phyloP scores from a whole-genome alignment of 495 filamentous ascomycete genomes.

The Copromyces sp. region DNA sequence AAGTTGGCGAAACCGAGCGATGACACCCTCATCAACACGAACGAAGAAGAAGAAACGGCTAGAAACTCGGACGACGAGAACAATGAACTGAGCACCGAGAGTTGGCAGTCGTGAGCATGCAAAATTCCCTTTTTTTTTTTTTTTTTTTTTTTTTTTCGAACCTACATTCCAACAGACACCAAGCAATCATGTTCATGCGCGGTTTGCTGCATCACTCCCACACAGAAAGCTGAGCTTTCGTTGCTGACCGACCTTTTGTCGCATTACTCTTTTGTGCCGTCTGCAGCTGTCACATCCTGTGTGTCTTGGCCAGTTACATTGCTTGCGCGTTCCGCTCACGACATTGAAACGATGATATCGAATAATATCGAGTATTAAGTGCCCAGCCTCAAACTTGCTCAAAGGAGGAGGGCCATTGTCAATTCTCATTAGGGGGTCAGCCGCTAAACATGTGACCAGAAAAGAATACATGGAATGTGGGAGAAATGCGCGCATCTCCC shows the following conservation, averaged over 20 bases:
- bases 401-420: neutral
- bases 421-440: neutral
- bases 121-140: neutral
- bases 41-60: slow-evolving; percentile 5
- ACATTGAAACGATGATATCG: neutral
- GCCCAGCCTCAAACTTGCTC: neutral
- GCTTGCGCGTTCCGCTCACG: neutral
- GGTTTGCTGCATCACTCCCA: neutral
- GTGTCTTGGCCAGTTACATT: neutral
- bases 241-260: neutral
- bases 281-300: neutral
- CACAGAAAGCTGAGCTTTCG: neutral
- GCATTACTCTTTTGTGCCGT: neutral
- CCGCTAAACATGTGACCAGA: neutral
- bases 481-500: neutral
- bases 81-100: neutral
- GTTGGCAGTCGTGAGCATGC: neutral
- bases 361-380: neutral
- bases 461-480: neutral
- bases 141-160: neutral
- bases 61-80: neutral
- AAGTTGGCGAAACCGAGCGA: neutral
- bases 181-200: neutral
- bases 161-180: neutral
- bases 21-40: slow-evolving; percentile 9